Percentiles rank a stretch among this genome's conserved stretches.
Evolutionary conservation across 805 yeast species (phyloP).

Genomic region (Kregervanrija pseudodelftensis): DNA sequence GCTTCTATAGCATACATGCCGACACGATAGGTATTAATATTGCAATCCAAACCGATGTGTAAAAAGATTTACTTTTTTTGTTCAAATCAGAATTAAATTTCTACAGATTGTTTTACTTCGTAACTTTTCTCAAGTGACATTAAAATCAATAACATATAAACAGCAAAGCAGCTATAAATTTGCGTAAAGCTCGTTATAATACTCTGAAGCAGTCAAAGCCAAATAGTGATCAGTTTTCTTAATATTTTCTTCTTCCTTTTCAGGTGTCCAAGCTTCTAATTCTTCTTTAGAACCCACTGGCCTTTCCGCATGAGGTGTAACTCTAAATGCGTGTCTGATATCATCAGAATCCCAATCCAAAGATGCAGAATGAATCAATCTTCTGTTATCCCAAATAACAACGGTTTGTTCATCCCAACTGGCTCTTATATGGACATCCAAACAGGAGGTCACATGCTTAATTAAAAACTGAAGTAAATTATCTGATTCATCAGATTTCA

Average conservation of each 20-base stretch:
- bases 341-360: conserved; percentile 65
- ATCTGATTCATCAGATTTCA: conserved; percentile 67
- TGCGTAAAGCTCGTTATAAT: conserved; percentile 3
- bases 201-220: conserved; percentile 15
- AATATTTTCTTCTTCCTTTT: conserved; percentile 16
- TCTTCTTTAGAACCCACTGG: conserved; percentile 37
- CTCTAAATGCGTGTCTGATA: conserved; percentile 66
- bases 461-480: conserved; percentile 50
- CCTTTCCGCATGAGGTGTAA: conserved; percentile 67
- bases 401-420: conserved; percentile 65
- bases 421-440: conserved; percentile 64
- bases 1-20: too few relatives aligned
- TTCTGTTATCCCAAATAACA: conserved; percentile 75
- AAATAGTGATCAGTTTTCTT: conserved; percentile 12
- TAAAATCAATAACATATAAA: too few relatives aligned
- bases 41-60: too few relatives aligned
- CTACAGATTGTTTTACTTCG: too few relatives aligned
- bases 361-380: conserved; percentile 60
- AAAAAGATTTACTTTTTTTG: too few relatives aligned
- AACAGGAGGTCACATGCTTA: conserved; percentile 41
- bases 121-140: too few relatives aligned
- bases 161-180: too few relatives aligned
- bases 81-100: too few relatives aligned
- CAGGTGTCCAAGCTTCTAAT: conserved; percentile 26
- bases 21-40: too few relatives aligned